Conservation (phyloP, 1,284 basidiomycete genomes). For the Malassezia restricta region DNA sequence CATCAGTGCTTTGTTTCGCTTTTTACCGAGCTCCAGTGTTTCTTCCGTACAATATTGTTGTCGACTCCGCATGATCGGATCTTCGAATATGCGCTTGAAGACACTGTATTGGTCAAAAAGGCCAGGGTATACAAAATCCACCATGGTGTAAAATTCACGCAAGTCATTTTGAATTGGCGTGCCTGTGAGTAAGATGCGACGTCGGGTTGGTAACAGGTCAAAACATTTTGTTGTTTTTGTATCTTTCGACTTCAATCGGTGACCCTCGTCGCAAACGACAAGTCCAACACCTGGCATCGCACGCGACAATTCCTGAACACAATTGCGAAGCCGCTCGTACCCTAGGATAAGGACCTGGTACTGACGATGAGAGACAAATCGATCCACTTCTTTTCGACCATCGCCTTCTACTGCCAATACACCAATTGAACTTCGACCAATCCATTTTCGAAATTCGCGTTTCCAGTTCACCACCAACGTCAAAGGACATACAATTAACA, state of each 20-base stretch:
- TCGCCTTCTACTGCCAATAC: slow-evolving; percentile 66
- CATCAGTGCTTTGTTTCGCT: slow-evolving; percentile 42
- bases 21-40: slow-evolving; percentile 63
- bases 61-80: slow-evolving; percentile 75
- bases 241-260: slow-evolving; percentile 79
- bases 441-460: slow-evolving; percentile 83
- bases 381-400: slow-evolving; percentile 25
- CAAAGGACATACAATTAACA: slow-evolving; percentile 76
- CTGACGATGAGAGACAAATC: slow-evolving; percentile 48
- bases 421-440: slow-evolving; percentile 61
- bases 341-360: slow-evolving; percentile 82
- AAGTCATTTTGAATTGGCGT: slow-evolving; percentile 94
- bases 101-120: slow-evolving; percentile 52
- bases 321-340: slow-evolving; percentile 69
- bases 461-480: slow-evolving; percentile 92
- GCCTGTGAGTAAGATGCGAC: slow-evolving; percentile 68
- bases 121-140: slow-evolving; percentile 85
- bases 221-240: slow-evolving; percentile 88
- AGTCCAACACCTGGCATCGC: slow-evolving; percentile 67
- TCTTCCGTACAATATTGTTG: slow-evolving; percentile 61
- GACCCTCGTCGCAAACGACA: slow-evolving; percentile 93
- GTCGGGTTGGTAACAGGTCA: slow-evolving; percentile 60
- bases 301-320: slow-evolving; percentile 25
- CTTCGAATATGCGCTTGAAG: slow-evolving; percentile 60
- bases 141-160: slow-evolving; percentile 89